phyloP scores from a whole-genome alignment of 2,329 filamentous ascomycete genomes.

The Xylaria digitata region DNA sequence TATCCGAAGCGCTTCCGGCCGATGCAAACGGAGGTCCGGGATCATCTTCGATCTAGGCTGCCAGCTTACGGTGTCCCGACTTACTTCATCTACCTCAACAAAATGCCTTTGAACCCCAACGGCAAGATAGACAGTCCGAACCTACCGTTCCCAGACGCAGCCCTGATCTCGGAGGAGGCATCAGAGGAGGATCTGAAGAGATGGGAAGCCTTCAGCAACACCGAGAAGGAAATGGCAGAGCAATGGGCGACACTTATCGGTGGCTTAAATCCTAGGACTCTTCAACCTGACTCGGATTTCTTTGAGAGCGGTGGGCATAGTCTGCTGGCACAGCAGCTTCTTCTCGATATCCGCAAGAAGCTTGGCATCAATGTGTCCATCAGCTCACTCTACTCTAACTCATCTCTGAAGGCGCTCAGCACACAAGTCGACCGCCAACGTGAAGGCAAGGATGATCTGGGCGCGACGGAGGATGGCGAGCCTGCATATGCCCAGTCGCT shows the following conservation, averaged over 20 bases:
- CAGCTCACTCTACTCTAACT: slow-evolving; percentile 75
- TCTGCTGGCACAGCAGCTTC: slow-evolving; percentile 82
- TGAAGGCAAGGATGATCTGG: slow-evolving; percentile 42
- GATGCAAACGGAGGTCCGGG: slow-evolving; percentile 65
- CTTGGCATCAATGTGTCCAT: slow-evolving; percentile 69
- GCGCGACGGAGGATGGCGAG: slow-evolving; percentile 51
- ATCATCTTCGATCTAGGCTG: too few relatives aligned
- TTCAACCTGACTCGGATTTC: slow-evolving; percentile 70
- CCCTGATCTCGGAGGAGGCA: slow-evolving; percentile 66
- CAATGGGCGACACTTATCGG: slow-evolving; percentile 80
- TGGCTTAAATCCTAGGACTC: slow-evolving; percentile 73
- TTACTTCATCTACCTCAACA: too few relatives aligned
- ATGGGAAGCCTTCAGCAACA: slow-evolving; percentile 60
- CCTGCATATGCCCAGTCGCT: slow-evolving; percentile 63
- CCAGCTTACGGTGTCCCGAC: too few relatives aligned
- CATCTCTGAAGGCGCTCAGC: slow-evolving; percentile 60
- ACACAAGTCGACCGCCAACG: slow-evolving; percentile 62
- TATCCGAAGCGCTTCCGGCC: slow-evolving; percentile 59
- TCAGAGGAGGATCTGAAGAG: slow-evolving; percentile 57
- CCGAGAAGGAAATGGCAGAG: slow-evolving; percentile 73
- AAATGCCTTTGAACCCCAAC: slow-evolving; percentile 84
- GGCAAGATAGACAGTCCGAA: slow-evolving; percentile 85
- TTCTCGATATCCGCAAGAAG: slow-evolving; percentile 70
- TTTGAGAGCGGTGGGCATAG: slow-evolving; percentile 86
- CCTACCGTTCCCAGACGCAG: slow-evolving; percentile 82